A percentile compares a stretch with the other conserved stretches of the same genome.
phyloP scores from a whole-genome alignment of 257 asterid species.

The Galeopsis tetrahit region DNA sequence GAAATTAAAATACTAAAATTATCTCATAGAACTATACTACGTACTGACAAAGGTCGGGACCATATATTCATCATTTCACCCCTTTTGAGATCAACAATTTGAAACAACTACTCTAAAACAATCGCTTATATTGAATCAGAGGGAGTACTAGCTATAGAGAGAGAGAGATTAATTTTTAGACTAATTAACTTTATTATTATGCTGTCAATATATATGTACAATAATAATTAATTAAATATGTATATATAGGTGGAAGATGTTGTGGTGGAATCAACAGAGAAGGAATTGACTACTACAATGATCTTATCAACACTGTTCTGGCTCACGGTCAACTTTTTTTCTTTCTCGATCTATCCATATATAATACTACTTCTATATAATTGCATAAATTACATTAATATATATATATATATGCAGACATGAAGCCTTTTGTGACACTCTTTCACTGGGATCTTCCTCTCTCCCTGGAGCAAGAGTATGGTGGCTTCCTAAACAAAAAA shows the following conservation, averaged over 20 bases:
- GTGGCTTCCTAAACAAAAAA: slow-evolving; percentile 28
- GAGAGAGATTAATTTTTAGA: neutral
- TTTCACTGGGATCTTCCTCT: slow-evolving; percentile 39
- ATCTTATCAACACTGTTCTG: slow-evolving; percentile 32
- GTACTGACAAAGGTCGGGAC: too few relatives aligned
- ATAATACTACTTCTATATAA: neutral
- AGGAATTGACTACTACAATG: slow-evolving; percentile 38
- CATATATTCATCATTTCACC: too few relatives aligned
- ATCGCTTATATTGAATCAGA: too few relatives aligned
- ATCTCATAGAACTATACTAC: too few relatives aligned
- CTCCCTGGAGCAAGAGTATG: slow-evolving; percentile 32
- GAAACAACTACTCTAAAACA: too few relatives aligned
- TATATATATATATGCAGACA: neutral
- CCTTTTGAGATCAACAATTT: too few relatives aligned
- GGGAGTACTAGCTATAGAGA: too few relatives aligned
- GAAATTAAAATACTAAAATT: too few relatives aligned
- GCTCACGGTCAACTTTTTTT: neutral
- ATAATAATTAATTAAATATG: neutral
- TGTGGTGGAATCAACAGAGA: slow-evolving; percentile 25
- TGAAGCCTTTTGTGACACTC: slow-evolving; percentile 36
- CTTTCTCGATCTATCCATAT: neutral
- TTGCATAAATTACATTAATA: neutral
- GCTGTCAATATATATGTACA: too few relatives aligned
- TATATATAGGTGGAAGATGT: slow-evolving; percentile 29
- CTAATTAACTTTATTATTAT: too few relatives aligned